Base-by-base conservation (phyloP, 192 early-diverging fungal genomes). In the Polychytrium aggregatum region DNA sequence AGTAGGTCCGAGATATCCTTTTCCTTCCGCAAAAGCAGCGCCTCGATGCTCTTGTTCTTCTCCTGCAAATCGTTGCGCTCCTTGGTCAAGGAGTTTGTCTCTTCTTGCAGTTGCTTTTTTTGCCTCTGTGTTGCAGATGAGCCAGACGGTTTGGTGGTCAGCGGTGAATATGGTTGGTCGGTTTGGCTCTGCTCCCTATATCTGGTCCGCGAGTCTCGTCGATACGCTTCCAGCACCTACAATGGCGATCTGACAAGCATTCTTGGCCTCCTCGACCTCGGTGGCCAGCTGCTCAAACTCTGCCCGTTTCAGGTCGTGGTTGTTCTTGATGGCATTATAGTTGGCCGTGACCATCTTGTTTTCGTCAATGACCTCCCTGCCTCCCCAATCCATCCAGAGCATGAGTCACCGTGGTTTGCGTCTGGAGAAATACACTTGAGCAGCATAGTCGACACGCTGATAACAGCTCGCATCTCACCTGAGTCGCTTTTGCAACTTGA, bases 241-340 rank as follows among this genome's bases (percentile, higher is more conserved):
- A 18, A 77, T 62, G 9, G 68, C 62, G 2, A 76, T 31, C 46
- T 74, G 68, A 39, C 71, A 77, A 4, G 71, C 71, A n/a, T 52
- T 68, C 40, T 74, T 74, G n/a, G 74, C 70, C 48, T 77, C 74
- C 45, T 77, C 74, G 18, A 77, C 24, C 51, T 77, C 74, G 4
- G 35, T 50, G 1, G 64, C 61, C 0, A 77, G 53, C 30, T 68
- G 60, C 21, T 74, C 71, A 55, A 62, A 67, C 47, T 77, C 71
- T 43, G 50, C 54, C 24, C 64, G 60, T 41, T 77, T 77, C 37
- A 67, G 25, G 30, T 77, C 74, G 41, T 68, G 64, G 48, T 77
- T 73, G 55, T 64, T 74, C 57, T 77, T 77, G 45, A 77, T 57
- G 6, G 62, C 62, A 22, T 68, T 68, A 48, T 74, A 77, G 35